phyloP scores from a whole-genome alignment of 139 green algal genomes.

The Gonium pectorale region DNA sequence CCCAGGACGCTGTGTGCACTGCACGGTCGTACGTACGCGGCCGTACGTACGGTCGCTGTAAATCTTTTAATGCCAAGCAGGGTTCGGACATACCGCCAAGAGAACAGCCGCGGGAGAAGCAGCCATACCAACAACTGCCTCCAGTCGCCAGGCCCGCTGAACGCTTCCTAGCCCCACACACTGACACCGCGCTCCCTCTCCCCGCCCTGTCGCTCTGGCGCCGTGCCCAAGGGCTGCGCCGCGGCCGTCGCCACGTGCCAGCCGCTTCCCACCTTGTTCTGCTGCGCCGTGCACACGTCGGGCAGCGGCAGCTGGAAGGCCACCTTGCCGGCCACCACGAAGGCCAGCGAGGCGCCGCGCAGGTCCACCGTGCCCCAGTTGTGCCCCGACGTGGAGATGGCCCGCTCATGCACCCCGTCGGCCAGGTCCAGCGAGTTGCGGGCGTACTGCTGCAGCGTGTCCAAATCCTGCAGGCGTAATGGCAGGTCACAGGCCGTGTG shows the following conservation, averaged over 20 bases:
- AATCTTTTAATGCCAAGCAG: too few relatives aligned
- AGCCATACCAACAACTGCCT: too few relatives aligned
- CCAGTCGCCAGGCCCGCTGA: too few relatives aligned
- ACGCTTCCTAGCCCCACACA: too few relatives aligned
- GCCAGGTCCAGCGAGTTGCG: constrained; percentile 24
- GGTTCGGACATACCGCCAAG: too few relatives aligned
- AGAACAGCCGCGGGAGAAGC: too few relatives aligned
- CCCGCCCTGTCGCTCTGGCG: too few relatives aligned
- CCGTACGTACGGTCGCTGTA: too few relatives aligned
- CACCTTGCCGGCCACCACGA: constrained; percentile 79
- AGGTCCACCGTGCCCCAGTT: constrained; percentile 84
- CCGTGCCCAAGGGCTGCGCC: too few relatives aligned
- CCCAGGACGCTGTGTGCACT: too few relatives aligned
- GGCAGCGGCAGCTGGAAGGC: constrained; percentile 88
- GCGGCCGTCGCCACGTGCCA: constrained; percentile 82
- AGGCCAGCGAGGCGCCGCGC: constrained; percentile 79
- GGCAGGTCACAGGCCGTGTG: background rate
- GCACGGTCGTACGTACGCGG: too few relatives aligned
- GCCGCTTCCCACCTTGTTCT: constrained; percentile 83
- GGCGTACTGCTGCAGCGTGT: constrained; percentile 49
- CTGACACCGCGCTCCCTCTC: too few relatives aligned
- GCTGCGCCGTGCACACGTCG: constrained; percentile 81
- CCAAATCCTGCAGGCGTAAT: constrained; percentile 42
- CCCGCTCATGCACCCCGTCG: constrained; percentile 42
- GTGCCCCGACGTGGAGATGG: constrained; percentile 64